These are phyloP conservation scores for Allium sativum DNA, from an alignment of 106 monocot species.

Conservation along the genomic window DNA sequence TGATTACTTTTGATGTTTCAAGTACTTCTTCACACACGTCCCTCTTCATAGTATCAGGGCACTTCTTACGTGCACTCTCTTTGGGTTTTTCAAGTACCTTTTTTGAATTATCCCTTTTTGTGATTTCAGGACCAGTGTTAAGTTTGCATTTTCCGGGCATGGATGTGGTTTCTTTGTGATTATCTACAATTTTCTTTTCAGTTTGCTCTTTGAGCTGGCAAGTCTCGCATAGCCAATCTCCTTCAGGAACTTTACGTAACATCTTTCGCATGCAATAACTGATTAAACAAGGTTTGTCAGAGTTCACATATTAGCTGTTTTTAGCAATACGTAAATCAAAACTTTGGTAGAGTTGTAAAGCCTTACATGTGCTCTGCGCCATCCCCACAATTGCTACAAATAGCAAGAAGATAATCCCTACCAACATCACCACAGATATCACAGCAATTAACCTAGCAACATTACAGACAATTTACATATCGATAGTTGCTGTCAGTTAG, in stretches of 20 bases:
- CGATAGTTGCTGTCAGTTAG: too few relatives aligned
- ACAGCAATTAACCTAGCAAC: slow-evolving; percentile 65
- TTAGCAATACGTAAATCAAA: neutral
- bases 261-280: slow-evolving; percentile 88
- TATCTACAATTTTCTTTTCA: slow-evolving; percentile 24
- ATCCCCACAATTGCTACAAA: slow-evolving; percentile 70
- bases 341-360: neutral
- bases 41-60: slow-evolving; percentile 20
- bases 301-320: neutral
- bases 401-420: slow-evolving; percentile 59
- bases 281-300: slow-evolving; percentile 11
- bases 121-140: neutral
- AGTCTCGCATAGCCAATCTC: slow-evolving; percentile 95
- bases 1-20: slow-evolving; percentile 33
- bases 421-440: slow-evolving; percentile 95
- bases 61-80: slow-evolving; percentile 53
- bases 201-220: slow-evolving; percentile 54
- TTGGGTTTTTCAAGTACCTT: slow-evolving; percentile 16
- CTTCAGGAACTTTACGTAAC: slow-evolving; percentile 76
- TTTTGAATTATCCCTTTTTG: slow-evolving; percentile 22
- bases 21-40: slow-evolving; percentile 19
- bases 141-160: slow-evolving; percentile 27
- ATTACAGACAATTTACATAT: neutral
- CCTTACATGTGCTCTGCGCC: slow-evolving; percentile 88
- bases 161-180: slow-evolving; percentile 13